Base-by-base conservation (phyloP, 2,329 filamentous ascomycete genomes). In the Fusarium metavorans region DNA sequence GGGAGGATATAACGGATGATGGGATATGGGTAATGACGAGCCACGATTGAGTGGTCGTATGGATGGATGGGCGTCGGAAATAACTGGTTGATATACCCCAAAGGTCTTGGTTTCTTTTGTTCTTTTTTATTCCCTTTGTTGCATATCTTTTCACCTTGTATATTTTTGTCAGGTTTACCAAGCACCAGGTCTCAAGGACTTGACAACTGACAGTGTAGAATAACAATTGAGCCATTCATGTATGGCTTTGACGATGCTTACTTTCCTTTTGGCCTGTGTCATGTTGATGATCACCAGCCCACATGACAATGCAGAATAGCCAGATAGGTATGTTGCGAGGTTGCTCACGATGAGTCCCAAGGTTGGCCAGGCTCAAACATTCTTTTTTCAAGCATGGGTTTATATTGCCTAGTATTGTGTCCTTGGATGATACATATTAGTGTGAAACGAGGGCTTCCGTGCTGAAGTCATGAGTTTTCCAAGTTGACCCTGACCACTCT, bases 41-140 rank as follows among this genome's bases (percentile, higher is more conserved):
- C 32, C 23, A 52, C 30, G 35, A 48, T 71, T 35, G 18, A 39
- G 48, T 39, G 48, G 37, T 57, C 25, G 37, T 59, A 43, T n/a
- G 45, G 39, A 34, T 27, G 32, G 72, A 37, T 34, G 34, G 73
- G 73, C 67, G 70, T 76, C 48, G 61, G 64, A 67, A 74, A 68
- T 63, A 67, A 70, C 48, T 67, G 59, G 68, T 72, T 52, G 66
- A 66, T 71, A 75, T 75, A 75, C 73, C 73, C 73, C 25, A 59
- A 54, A 39, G 64, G 62, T 54, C 50, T 54, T 27, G 48, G 48
- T 20, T 73, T 32, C 64, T 48, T 23, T 57, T 54, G 27, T 52
- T 62, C 37, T 57, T 71, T 67, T 74, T 27, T 60, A 20, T 20
- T 16, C 56, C 59, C 62, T 69, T 35, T 45, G 41, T n/a, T 56